Evolutionary conservation across 257 asterid species (phyloP).

Genomic region (Penstemon newberryi): DNA sequence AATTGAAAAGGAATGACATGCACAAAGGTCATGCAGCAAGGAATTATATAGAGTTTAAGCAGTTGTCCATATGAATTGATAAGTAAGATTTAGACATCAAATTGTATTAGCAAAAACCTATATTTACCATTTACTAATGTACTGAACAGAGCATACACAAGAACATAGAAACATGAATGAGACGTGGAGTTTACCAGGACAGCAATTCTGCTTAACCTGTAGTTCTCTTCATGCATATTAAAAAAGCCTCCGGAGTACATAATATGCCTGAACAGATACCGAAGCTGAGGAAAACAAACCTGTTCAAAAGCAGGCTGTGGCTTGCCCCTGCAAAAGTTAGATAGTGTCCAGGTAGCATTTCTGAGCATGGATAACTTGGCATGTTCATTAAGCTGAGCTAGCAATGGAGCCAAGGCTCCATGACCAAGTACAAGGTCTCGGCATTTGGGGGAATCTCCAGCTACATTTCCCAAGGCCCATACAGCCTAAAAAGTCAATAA

Average conservation of each 20-base stretch:
- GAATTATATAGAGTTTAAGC: background rate
- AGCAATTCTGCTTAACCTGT: background rate
- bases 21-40: background rate
- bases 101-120: no score
- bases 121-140: background rate
- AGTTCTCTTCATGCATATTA: background rate
- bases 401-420: constrained; percentile 76
- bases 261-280: background rate
- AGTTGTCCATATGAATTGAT: background rate
- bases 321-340: constrained; percentile 93
- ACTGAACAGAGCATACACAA: background rate
- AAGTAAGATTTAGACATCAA: no score
- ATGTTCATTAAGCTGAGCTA: constrained; percentile 74
- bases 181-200: background rate
- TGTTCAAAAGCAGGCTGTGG: constrained; percentile 91
- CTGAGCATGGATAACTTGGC: constrained; percentile 86
- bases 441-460: constrained; percentile 92
- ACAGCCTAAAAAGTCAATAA: constrained; percentile 62
- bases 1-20: background rate
- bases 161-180: no score
- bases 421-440: constrained; percentile 79
- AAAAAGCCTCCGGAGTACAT: background rate
- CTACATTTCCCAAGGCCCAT: constrained; percentile 94
- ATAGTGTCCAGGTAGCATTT: constrained; percentile 93
- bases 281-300: constrained; percentile 39